These are phyloP conservation scores for Davidsoniella neocaledoniae DNA, from an alignment of 2,329 filamentous ascomycete species.

Conservation along the genomic window DNA sequence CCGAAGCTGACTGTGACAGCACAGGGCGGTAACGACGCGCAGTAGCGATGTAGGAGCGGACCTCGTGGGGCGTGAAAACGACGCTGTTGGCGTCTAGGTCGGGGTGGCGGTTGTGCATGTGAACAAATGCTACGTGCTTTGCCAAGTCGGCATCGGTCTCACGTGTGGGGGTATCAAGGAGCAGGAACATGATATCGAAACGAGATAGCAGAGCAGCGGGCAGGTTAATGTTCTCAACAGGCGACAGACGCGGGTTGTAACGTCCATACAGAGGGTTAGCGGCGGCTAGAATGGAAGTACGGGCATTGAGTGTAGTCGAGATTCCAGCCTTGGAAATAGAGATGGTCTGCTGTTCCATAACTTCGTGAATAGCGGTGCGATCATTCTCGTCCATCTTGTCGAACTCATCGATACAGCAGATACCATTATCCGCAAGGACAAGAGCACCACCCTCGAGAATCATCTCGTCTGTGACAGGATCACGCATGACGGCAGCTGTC, in stretches of 20 bases:
- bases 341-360: slow-evolving; percentile 79
- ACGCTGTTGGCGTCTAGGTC: slow-evolving; percentile 37
- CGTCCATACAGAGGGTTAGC: slow-evolving; percentile 95
- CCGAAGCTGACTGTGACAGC: slow-evolving; percentile 69
- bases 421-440: slow-evolving; percentile 66
- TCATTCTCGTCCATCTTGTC: slow-evolving; percentile 83
- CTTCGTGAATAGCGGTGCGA: slow-evolving; percentile 69
- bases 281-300: slow-evolving; percentile 87
- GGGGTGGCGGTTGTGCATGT: slow-evolving; percentile 91
- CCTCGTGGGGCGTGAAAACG: slow-evolving; percentile 80
- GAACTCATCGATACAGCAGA: slow-evolving; percentile 76
- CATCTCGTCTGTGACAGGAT: slow-evolving; percentile 73
- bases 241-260: slow-evolving; percentile 93
- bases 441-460: slow-evolving; percentile 66
- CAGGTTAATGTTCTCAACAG: slow-evolving; percentile 97
- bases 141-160: slow-evolving; percentile 87
- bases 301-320: slow-evolving; percentile 71
- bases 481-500: slow-evolving; percentile 68
- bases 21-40: slow-evolving; percentile 77
- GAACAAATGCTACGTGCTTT: slow-evolving; percentile 87
- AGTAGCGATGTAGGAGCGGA: slow-evolving; percentile 88
- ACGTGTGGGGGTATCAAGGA: slow-evolving; percentile 81
- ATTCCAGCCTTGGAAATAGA: slow-evolving; percentile 64
- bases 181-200: slow-evolving; percentile 93
- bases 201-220: slow-evolving; percentile 91